Conservation (phyloP, 768 basidiomycete species). For the Epithele typhae region DNA sequence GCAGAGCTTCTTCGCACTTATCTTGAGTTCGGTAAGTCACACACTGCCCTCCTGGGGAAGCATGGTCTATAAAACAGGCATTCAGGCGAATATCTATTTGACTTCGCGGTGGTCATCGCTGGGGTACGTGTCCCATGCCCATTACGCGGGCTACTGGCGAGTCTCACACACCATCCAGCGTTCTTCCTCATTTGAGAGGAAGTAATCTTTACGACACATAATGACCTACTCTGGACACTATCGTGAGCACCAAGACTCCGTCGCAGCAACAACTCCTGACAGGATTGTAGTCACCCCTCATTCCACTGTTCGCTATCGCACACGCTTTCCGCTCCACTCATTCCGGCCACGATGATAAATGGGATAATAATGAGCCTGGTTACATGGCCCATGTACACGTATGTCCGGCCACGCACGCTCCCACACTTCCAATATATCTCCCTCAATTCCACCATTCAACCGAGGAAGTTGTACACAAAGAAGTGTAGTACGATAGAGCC, state of each 20-base stretch:
- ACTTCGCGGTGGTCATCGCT: constrained; percentile 80
- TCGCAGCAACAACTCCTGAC: background rate
- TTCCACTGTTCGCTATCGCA: background rate
- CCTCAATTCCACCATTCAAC: constrained; percentile 37
- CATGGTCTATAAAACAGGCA: background rate
- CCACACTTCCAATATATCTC: background rate
- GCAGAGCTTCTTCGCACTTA: constrained; percentile 72
- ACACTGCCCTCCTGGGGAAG: too few relatives aligned
- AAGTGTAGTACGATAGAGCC: constrained; percentile 97
- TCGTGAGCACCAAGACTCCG: background rate
- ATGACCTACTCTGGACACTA: background rate
- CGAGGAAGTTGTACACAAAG: constrained; percentile 98
- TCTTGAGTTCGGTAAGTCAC: constrained; percentile 66
- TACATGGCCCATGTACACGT: constrained; percentile 11
- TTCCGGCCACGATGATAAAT: background rate
- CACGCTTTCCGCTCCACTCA: background rate
- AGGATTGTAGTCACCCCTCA: background rate
- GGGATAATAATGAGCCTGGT: constrained; percentile 9
- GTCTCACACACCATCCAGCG: constrained; percentile 39
- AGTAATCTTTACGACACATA: constrained; percentile 20
- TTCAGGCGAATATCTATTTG: constrained; percentile 79
- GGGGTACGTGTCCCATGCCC: constrained; percentile 50
- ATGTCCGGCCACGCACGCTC: constrained; percentile 5
- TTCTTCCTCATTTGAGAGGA: constrained; percentile 70
- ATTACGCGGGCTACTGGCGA: background rate